phyloP scores from a whole-genome alignment of 345 rosid species.

The Acer saccharum region DNA sequence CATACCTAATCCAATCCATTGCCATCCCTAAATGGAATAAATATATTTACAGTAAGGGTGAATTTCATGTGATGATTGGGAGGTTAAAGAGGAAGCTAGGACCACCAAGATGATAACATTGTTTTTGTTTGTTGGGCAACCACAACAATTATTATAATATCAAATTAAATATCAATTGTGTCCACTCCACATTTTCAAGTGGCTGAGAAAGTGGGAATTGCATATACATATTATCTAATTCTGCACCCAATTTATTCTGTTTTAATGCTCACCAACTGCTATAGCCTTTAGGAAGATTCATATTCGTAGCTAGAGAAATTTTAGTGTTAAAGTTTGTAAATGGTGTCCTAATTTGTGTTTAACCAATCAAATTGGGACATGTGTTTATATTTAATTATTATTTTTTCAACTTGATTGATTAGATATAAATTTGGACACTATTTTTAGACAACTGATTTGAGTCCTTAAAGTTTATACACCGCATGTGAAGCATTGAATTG shows the following conservation, averaged over 20 bases:
- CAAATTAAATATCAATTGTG: not conserved
- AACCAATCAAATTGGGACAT: no score
- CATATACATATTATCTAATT: not conserved
- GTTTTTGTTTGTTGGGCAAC: constrained; percentile 22
- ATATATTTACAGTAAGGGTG: not conserved
- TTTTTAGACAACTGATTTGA: no score
- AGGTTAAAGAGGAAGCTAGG: constrained; percentile 16
- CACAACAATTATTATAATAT: constrained; percentile 8
- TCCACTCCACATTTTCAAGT: constrained; percentile 2
- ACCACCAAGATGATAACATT: constrained; percentile 30
- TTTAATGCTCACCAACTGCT: not conserved
- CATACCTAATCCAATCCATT: no score
- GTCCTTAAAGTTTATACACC: no score
- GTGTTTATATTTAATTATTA: no score
- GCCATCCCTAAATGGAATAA: no score
- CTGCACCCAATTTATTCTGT: constrained; percentile 5
- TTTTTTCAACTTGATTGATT: no score
- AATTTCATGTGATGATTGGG: not conserved
- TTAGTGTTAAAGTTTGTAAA: not conserved
- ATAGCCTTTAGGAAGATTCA: not conserved
- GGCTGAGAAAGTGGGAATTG: not conserved
- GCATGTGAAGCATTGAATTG: constrained; percentile 6
- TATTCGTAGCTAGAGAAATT: not conserved
- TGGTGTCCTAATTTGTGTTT: no score
- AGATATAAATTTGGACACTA: no score